These are phyloP conservation scores for Mollisia scopiformis DNA, from an alignment of 2,329 filamentous ascomycete genomes.

Conservation along the genomic window DNA sequence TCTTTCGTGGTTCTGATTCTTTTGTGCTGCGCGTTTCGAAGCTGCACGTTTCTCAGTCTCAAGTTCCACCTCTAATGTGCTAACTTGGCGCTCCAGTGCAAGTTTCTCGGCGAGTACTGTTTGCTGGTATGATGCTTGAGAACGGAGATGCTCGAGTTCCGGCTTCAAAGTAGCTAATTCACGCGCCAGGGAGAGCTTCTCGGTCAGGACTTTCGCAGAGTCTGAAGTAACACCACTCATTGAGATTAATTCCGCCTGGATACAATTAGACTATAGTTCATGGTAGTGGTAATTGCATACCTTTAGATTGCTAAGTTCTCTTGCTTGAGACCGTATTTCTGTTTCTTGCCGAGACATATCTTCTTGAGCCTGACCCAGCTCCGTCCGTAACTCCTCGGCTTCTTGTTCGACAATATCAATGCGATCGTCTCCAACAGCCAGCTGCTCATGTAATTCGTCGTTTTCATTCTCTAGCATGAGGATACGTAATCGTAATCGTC, in stretches of 20 bases:
- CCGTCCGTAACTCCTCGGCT: slow-evolving; percentile 49
- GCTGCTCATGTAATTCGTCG: slow-evolving; percentile 64
- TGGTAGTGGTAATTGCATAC: no score
- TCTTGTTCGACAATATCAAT: slow-evolving; percentile 57
- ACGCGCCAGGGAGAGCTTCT: slow-evolving; percentile 63
- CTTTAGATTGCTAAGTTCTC: slow-evolving; percentile 59
- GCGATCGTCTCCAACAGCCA: slow-evolving; percentile 62
- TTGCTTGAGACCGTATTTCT: slow-evolving; percentile 52
- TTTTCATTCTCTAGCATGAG: slow-evolving; percentile 78
- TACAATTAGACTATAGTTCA: no score
- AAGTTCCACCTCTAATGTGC: slow-evolving; percentile 76
- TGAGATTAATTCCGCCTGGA: slow-evolving; percentile 70
- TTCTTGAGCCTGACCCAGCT: slow-evolving; percentile 51
- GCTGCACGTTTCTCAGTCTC: slow-evolving; percentile 76
- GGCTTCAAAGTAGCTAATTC: slow-evolving; percentile 61
- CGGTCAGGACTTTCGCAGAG: slow-evolving; percentile 69
- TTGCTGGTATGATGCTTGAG: slow-evolving; percentile 64
- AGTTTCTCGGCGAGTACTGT: slow-evolving; percentile 77
- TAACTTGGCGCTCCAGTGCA: slow-evolving; percentile 76
- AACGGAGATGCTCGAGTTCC: slow-evolving; percentile 63
- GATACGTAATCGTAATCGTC: slow-evolving; percentile 69
- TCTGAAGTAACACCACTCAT: slow-evolving; percentile 69
- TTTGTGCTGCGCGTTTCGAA: slow-evolving; percentile 56
- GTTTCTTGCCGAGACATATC: slow-evolving; percentile 24
- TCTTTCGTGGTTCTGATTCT: slow-evolving; percentile 44